phyloP scores from a whole-genome alignment of 371 early-diverging fungal genomes.

The Lichtheimia hyalospora region DNA sequence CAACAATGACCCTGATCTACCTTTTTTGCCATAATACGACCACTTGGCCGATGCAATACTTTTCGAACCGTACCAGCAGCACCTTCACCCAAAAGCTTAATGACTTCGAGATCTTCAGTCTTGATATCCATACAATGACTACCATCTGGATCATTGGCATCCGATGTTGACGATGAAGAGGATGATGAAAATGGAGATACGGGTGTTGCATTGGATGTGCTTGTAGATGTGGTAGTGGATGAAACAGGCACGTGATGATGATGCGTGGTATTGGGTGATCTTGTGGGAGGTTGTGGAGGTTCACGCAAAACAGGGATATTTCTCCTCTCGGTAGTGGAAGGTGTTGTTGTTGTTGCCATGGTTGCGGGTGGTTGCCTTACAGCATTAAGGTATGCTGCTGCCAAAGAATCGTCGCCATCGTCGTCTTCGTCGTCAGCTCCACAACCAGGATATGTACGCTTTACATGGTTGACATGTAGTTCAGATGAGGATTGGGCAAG shows the following conservation, averaged over 20 bases:
- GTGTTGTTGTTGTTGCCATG: conserved; percentile 5
- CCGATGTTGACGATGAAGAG: conserved; percentile 7
- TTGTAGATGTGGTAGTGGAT: no score
- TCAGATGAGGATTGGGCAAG: background rate
- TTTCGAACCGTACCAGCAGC: conserved; percentile 93
- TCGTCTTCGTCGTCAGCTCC: conserved; percentile 19
- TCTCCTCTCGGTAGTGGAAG: background rate
- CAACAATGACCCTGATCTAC: conserved; percentile 28
- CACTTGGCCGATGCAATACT: conserved; percentile 76
- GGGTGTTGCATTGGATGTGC: conserved; percentile 1
- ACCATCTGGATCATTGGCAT: background rate
- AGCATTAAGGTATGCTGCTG: conserved; percentile 9
- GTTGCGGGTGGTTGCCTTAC: conserved; percentile 1
- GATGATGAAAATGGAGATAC: conserved; percentile 7
- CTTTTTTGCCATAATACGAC: conserved; percentile 94
- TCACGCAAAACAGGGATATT: conserved; percentile 32
- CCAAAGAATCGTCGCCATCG: conserved; percentile 18
- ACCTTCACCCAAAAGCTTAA: conserved; percentile 87
- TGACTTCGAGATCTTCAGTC: conserved; percentile 59
- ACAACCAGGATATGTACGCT: conserved; percentile 14
- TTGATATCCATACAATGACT: conserved; percentile 45
- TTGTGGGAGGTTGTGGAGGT: conserved; percentile 32
- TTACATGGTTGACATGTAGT: background rate
- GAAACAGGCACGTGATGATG: background rate
- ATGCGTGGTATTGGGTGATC: background rate